Conservation (phyloP, 1,284 basidiomycete genomes). For the Pseudozyma sp. region DNA sequence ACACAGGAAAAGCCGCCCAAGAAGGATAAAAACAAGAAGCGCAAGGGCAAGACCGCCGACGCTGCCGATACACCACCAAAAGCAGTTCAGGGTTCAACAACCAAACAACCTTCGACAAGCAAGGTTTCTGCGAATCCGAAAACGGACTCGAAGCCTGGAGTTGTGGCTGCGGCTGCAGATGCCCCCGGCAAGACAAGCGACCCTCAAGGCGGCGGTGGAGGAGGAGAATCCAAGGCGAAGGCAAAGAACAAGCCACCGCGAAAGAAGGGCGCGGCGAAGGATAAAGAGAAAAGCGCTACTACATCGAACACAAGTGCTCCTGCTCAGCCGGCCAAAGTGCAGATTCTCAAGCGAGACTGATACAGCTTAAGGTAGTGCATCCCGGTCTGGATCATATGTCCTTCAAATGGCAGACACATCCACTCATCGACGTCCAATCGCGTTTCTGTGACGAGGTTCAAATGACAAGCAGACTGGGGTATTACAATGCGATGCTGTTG, state of each 20-base stretch:
- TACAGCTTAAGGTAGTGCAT: neutral
- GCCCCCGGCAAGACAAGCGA: neutral
- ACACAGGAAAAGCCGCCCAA: neutral
- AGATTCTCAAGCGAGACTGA: constrained; percentile 33
- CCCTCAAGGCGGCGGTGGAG: neutral
- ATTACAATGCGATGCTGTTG: constrained; percentile 1
- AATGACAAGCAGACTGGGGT: neutral
- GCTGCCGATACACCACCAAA: neutral
- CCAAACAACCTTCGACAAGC: neutral
- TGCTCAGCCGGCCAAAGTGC: constrained; percentile 16
- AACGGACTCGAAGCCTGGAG: neutral
- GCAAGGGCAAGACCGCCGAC: constrained; percentile 12
- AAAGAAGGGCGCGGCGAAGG: constrained; percentile 7
- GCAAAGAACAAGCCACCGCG: constrained; percentile 5
- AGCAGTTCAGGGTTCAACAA: neutral
- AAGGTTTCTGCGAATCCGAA: constrained; percentile 10
- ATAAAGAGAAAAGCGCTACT: constrained; percentile 1
- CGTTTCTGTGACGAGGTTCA: no score
- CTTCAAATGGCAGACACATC: no score
- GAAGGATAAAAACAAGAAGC: constrained; percentile 17
- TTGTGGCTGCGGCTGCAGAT: neutral
- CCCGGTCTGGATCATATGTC: no score
- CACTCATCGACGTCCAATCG: no score
- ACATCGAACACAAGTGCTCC: neutral
- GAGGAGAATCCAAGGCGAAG: neutral